These are phyloP conservation scores for Lachnellula arida DNA, from an alignment of 2,329 filamentous ascomycete genomes.

Conservation along the genomic window DNA sequence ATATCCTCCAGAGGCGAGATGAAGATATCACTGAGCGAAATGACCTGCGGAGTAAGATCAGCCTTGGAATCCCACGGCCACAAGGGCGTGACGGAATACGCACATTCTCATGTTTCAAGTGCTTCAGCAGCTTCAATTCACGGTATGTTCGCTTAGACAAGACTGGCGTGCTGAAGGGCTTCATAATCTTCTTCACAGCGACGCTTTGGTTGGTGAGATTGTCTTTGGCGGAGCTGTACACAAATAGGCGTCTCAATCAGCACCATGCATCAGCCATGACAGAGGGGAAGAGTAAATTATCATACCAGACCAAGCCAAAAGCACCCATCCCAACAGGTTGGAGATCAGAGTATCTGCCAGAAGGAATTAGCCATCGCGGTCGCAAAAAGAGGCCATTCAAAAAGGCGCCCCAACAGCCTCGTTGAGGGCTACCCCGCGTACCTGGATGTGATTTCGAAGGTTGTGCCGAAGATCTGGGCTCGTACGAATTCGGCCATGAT, in stretches of 20 bases:
- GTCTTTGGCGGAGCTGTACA: slow-evolving; percentile 82
- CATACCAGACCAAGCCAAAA: slow-evolving; percentile 95
- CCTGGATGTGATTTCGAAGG: slow-evolving; percentile 99
- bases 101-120: slow-evolving; percentile 95
- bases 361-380: slow-evolving; percentile 14
- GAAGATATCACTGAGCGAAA: slow-evolving; percentile 98
- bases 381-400: slow-evolving; percentile 5
- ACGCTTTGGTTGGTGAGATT: slow-evolving; percentile 96
- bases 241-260: slow-evolving; percentile 8
- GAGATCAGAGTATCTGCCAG: slow-evolving; percentile 83
- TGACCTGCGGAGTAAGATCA: slow-evolving; percentile 58
- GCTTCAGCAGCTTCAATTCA: slow-evolving; percentile 95
- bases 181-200: slow-evolving; percentile 99
- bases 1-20: slow-evolving; percentile 98
- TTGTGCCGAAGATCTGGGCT: slow-evolving; percentile 98
- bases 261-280: background rate
- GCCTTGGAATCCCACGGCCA: slow-evolving; percentile 3
- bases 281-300: slow-evolving; percentile 1
- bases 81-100: slow-evolving; percentile 2
- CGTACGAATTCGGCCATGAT: slow-evolving; percentile 98
- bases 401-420: slow-evolving; percentile 6
- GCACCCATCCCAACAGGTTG: slow-evolving; percentile 99
- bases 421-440: slow-evolving; percentile 39
- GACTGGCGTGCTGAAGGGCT: slow-evolving; percentile 98
- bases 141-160: slow-evolving; percentile 96